Base-by-base conservation (phyloP, 768 basidiomycete species). In the Lanmaoa rubissima region DNA sequence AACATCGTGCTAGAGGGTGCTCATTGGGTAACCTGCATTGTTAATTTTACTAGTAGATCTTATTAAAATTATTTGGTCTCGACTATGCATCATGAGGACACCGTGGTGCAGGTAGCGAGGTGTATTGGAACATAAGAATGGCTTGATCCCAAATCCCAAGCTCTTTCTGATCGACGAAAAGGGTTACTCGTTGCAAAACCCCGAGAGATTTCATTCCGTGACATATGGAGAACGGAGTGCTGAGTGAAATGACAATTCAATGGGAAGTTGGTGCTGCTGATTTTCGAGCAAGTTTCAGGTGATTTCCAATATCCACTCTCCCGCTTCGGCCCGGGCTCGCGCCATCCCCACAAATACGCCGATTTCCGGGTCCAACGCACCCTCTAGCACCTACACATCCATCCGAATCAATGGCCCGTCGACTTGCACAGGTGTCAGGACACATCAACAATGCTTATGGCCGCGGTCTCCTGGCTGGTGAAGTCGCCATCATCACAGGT, bases 401-500 rank as follows among this genome's bases (percentile, higher is more conserved):
- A 45, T 38, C 21, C 19, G n/a, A n/a, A 48, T 35, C 60, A 21
- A 85, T 85, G 82, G 72, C 84, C 36, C 71, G 70, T 64, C 82
- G 85, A 66, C 81, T 91, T 42, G 70, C 82, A 45, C 89, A 90
- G 73, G 80, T 92, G 46, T 80, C 88, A 31, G 82, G 82, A 51
- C 90, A 92, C 65, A 72, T 92, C 28, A 79, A 80, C 38, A 86
- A 82, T 65, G 57, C 72, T 21, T 59, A 75, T 53, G 61, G 69
- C 21, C 75, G 78, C 8, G 90, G 90, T 4, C 75, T 93, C 43
- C 77, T 92, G 47, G 79, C 77, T 1, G 88, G 85, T 7, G 88
- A 93, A 65, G 90, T 92, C 9, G 90, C 88, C 16, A 92, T 94
- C 69, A 86, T 94, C 65, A 94, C 92, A 48, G 91, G 90, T 86